Percentiles rank a stretch among this genome's conserved stretches.
These are phyloP conservation scores for Phytophthora podocarpi DNA, from an alignment of 352 stramenopile genomes.

Conservation along the genomic window DNA sequence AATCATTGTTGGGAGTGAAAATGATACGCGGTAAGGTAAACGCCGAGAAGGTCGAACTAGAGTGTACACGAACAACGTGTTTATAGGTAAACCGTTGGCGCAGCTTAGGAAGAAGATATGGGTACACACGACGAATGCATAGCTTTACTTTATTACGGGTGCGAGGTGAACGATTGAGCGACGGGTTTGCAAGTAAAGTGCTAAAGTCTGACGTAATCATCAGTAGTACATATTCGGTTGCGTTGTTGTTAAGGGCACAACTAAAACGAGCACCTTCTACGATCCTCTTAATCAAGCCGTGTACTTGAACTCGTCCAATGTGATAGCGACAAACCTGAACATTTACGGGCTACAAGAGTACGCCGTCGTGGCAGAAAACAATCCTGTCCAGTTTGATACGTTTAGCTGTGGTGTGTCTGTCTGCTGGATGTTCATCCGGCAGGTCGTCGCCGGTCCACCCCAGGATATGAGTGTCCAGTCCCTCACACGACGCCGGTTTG, in stretches of 20 bases:
- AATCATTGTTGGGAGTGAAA: no score
- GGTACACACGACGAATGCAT: no score
- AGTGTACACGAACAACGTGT: no score
- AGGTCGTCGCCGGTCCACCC: not conserved
- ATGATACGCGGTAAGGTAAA: no score
- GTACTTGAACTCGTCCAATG: not conserved
- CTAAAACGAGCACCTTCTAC: constrained; percentile 15
- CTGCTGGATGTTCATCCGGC: constrained; percentile 21
- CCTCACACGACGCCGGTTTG: constrained; percentile 4
- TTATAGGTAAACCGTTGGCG: no score
- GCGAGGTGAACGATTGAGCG: no score
- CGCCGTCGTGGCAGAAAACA: constrained; percentile 9
- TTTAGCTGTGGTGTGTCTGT: constrained; percentile 27
- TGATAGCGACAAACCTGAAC: not conserved
- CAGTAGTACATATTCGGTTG: no score
- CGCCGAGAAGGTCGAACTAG: no score
- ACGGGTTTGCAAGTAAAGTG: no score
- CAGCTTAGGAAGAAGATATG: no score
- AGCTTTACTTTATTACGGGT: no score
- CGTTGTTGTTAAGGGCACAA: not conserved
- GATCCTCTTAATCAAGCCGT: not conserved
- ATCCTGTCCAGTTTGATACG: constrained; percentile 12
- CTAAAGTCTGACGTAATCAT: no score
- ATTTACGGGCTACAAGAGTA: not conserved
- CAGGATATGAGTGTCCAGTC: not conserved